Percentiles rank a stretch among this genome's conserved stretches.
Conservation (phyloP, 2,329 filamentous ascomycete species). For the Cladosporium sp. region DNA sequence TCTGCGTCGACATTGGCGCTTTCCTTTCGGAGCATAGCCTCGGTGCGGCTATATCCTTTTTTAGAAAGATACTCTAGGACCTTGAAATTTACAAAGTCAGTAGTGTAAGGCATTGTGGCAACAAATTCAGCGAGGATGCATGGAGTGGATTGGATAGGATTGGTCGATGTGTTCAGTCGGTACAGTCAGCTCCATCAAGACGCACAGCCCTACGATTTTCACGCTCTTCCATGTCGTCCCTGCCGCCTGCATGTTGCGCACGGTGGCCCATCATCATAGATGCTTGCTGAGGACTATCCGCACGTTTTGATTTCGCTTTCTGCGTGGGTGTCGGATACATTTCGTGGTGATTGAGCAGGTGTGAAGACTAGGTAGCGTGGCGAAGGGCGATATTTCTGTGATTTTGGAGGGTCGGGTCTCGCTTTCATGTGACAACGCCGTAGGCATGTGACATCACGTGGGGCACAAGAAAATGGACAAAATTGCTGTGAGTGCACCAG, state of each 20-base stretch:
- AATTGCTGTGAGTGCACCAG: not conserved
- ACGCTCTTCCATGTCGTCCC: not conserved
- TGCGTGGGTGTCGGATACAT: not conserved
- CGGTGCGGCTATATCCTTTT: slow-evolving; percentile 89
- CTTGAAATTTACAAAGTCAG: slow-evolving; percentile 40
- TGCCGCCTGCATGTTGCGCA: not conserved
- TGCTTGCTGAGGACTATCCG: not conserved
- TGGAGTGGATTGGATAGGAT: not conserved
- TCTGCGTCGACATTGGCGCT: slow-evolving; percentile 80
- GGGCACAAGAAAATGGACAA: not conserved
- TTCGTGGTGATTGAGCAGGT: not conserved
- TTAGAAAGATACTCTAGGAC: slow-evolving; percentile 95
- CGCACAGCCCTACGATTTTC: not conserved
- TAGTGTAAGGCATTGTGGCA: not conserved
- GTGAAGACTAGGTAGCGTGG: not conserved
- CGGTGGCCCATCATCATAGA: not conserved
- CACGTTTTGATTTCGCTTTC: not conserved
- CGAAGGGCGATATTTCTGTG: not conserved
- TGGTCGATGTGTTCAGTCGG: not conserved
- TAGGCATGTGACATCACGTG: not conserved
- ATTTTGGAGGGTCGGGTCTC: not conserved
- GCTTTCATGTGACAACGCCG: not conserved
- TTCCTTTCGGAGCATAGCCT: slow-evolving; percentile 88
- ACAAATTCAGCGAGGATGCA: not conserved
- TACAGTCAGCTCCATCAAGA: not conserved